Evolutionary conservation across 2,329 filamentous ascomycete genomes (phyloP).

Genomic region (Microdochium bolleyi): DNA sequence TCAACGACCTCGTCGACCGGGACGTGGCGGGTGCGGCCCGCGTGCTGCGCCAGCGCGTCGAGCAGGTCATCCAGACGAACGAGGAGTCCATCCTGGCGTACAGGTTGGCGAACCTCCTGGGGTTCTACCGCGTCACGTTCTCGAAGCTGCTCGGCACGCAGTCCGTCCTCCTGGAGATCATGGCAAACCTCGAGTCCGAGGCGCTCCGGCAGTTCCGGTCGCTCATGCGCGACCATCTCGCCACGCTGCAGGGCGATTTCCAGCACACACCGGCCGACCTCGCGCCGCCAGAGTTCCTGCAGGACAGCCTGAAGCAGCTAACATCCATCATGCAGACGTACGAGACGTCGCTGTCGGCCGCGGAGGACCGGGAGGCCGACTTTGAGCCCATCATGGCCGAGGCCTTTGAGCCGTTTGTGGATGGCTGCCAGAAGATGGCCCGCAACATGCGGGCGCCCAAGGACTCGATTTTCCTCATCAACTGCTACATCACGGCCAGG

Average conservation of each 20-base stretch:
- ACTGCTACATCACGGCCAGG: conserved; percentile 57
- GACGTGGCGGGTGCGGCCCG: conserved; percentile 75
- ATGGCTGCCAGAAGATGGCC: conserved; percentile 64
- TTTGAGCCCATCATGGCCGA: conserved; percentile 72
- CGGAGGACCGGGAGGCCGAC: conserved; percentile 51
- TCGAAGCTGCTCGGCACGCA: conserved; percentile 64
- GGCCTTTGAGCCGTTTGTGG: conserved; percentile 79
- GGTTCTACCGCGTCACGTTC: conserved; percentile 85
- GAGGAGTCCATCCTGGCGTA: conserved; percentile 85
- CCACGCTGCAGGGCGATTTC: conserved; percentile 64
- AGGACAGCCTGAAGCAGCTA: conserved; percentile 72
- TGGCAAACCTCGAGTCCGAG: conserved; percentile 63
- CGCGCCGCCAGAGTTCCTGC: conserved; percentile 70
- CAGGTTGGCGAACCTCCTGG: conserved; percentile 80
- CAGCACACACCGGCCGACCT: conserved; percentile 65
- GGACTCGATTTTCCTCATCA: conserved; percentile 63
- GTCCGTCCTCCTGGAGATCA: conserved; percentile 61
- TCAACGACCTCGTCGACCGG: conserved; percentile 80
- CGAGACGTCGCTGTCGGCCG: conserved; percentile 66
- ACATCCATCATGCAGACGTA: conserved; percentile 76
- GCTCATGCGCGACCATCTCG: conserved; percentile 72
- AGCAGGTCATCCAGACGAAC: conserved; percentile 87
- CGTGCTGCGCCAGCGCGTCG: conserved; percentile 80
- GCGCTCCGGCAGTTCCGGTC: conserved; percentile 77
- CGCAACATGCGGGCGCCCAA: conserved; percentile 50